Percentiles rank a stretch among this genome's conserved stretches.
Conservation (phyloP, 768 basidiomycete genomes). For the Tephrocybe rancida region DNA sequence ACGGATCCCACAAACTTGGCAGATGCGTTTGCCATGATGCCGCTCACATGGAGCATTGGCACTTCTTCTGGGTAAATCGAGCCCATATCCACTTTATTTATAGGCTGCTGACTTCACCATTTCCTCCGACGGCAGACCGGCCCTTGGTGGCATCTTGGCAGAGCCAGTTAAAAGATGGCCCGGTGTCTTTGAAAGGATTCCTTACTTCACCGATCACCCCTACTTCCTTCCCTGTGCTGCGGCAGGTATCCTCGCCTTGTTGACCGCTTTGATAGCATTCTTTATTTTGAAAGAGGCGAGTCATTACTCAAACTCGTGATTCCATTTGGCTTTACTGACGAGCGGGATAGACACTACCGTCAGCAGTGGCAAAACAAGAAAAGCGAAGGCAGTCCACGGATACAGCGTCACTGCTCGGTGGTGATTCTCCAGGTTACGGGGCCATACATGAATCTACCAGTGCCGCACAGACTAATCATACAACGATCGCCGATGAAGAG, state of each 20-base stretch:
- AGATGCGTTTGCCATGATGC: conserved; percentile 29
- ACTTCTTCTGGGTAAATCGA: conserved; percentile 21
- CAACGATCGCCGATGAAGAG: conserved; percentile 1
- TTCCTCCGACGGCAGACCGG: conserved; percentile 44
- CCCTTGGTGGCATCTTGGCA: conserved; percentile 65
- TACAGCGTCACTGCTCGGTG: conserved; percentile 8
- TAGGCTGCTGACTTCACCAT: background rate
- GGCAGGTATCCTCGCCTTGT: conserved; percentile 35
- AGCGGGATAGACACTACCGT: conserved; percentile 18
- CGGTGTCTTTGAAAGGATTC: conserved; percentile 47
- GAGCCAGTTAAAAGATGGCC: conserved; percentile 66
- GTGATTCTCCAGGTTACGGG: conserved; percentile 13
- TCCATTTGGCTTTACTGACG: background rate
- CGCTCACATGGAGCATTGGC: conserved; percentile 32
- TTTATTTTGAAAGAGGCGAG: conserved; percentile 47
- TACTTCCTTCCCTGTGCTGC: conserved; percentile 53
- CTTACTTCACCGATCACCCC: conserved; percentile 36
- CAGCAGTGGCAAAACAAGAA: conserved; percentile 12
- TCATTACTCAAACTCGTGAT: background rate
- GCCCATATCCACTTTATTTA: background rate
- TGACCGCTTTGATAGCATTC: conserved; percentile 33
- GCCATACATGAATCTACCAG: background rate
- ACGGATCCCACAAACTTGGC: conserved; percentile 35
- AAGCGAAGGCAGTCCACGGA: background rate
- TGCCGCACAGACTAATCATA: background rate